phyloP scores from a whole-genome alignment of 179 eudicot species.

The Amaranthus tricolor region DNA sequence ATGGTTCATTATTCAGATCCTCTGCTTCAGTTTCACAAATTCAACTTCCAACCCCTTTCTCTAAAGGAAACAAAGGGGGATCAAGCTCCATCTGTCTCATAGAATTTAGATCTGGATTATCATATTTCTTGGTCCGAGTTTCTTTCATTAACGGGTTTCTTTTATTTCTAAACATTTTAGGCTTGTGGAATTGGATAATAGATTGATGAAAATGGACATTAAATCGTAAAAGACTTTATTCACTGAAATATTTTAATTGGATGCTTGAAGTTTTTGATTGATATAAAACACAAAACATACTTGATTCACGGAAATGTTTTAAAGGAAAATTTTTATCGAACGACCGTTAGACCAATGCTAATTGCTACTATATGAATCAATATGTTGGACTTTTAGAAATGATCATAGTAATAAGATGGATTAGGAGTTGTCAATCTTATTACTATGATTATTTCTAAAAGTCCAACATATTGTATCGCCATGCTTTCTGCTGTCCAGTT shows the following conservation, averaged over 20 bases:
- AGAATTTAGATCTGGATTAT: background rate
- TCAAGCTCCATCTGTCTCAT: too few relatives aligned
- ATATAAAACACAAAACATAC: too few relatives aligned
- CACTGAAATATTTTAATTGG: background rate
- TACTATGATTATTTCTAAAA: too few relatives aligned
- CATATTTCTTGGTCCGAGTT: background rate
- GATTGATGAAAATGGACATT: constrained; percentile 2
- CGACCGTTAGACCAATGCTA: too few relatives aligned
- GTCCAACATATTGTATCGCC: too few relatives aligned
- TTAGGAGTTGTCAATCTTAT: background rate
- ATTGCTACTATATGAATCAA: too few relatives aligned
- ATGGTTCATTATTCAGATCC: background rate
- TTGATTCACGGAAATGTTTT: too few relatives aligned
- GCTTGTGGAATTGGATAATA: background rate
- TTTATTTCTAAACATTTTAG: background rate
- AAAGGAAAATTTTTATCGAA: too few relatives aligned
- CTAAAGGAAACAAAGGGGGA: too few relatives aligned
- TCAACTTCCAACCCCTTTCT: background rate
- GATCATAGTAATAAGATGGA: too few relatives aligned
- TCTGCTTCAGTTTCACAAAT: background rate
- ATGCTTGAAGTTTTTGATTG: background rate
- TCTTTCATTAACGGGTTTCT: background rate
- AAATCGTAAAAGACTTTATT: background rate
- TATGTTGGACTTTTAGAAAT: too few relatives aligned
- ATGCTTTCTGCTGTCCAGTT: too few relatives aligned